These are phyloP conservation scores for Tetrahymena elliotti DNA, from an alignment of 73 alveolate genomes.

Conservation along the genomic window DNA sequence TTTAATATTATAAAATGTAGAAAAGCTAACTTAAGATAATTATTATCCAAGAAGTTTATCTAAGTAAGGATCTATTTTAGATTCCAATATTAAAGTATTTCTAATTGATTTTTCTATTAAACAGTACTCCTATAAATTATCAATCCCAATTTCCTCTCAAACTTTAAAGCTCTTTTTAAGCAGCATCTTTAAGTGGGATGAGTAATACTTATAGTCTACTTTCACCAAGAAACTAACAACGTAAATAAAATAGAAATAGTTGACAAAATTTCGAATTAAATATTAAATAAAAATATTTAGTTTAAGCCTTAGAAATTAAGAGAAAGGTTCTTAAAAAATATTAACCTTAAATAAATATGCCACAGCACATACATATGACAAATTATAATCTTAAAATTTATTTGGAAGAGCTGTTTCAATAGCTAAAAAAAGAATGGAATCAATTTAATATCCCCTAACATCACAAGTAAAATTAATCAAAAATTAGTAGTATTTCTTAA, in stretches of 20 bases:
- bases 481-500: neutral
- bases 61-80: neutral
- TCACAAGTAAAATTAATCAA: neutral
- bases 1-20: neutral
- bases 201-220: neutral
- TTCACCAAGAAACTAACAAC: neutral
- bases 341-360: neutral
- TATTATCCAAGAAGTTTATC: neutral
- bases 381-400: neutral
- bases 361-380: neutral
- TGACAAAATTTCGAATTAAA: neutral
- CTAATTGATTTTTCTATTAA: neutral
- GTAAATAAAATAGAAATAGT: neutral
- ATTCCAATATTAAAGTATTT: neutral
- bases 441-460: neutral
- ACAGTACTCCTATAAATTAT: neutral
- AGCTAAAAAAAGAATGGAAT: neutral
- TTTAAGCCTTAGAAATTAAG: neutral
- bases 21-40: neutral
- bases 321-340: neutral
- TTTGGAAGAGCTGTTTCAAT: neutral
- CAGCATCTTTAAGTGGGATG: neutral
- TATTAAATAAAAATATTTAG: neutral
- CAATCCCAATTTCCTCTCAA: neutral
- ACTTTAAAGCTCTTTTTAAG: neutral